Base-by-base conservation (phyloP, 768 basidiomycete species). In the Boletus insuetus region DNA sequence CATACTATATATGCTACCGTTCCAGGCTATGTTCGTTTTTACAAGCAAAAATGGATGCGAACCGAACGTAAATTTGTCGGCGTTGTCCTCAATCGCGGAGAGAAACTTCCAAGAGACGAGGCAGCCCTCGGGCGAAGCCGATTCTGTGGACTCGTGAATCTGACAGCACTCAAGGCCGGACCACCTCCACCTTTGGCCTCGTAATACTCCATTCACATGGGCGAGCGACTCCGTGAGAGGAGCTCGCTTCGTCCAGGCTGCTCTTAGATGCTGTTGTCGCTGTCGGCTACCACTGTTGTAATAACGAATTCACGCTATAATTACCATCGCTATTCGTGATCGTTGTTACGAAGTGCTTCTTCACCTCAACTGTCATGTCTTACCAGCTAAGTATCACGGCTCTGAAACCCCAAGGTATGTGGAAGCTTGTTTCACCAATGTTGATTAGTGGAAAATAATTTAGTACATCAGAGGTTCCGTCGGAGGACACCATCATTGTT, bases 1-100 rank as follows among this genome's bases (percentile, higher is more conserved):
- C 94, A 98, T 74, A 98, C 97, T 1, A 79, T 99, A 51, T 98
- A 87, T 66, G 95, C 97, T 24, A 78, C 83, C 3, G 85, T 85
- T 6, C 95, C 96, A 0, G 97, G 97, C 13, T 94, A 83, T 67
- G 91, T 99, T 38, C 91, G 94, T 40, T 98, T 94, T 74, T 99
- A 97, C 84, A 88, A 85, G 70, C 76, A 84, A 69, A 87, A 86
- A 54, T 85, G 83, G 75, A 79, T 85, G 77, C 79, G 84, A 29
- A 80, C 83, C 46, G 84, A 89, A 62, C 83, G 91, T 48, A 85
- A 83, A 64, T 93, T 82, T 63, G 80, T 98, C 44, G 97, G 97
- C 29, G 79, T 99, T 34, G 92, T 91, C 9, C 78, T 89, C 26
- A 79, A 85, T 46, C 84, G 85, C 48, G 91, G 91, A 32, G 94